phyloP scores from a whole-genome alignment of 345 rosid species.

The Ceriops decandra region DNA sequence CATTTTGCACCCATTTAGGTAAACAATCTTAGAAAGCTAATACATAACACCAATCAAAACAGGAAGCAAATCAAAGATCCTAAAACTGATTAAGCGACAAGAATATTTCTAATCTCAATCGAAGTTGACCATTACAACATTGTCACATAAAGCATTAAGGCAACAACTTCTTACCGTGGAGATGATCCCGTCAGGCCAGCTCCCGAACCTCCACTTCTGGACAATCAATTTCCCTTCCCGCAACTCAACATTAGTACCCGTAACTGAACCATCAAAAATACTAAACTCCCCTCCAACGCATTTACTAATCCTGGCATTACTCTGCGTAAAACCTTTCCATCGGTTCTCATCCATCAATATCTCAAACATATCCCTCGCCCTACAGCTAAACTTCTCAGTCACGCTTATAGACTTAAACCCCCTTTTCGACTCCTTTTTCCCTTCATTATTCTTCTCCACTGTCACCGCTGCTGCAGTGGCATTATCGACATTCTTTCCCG shows the following conservation, averaged over 20 bases:
- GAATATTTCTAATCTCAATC: not conserved
- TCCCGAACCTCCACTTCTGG: conserved; percentile 93
- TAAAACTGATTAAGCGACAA: not conserved
- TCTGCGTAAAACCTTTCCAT: conserved; percentile 96
- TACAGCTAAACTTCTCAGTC: conserved; percentile 85
- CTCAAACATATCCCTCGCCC: conserved; percentile 78
- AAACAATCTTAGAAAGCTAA: not conserved
- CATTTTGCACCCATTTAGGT: conserved; percentile 10
- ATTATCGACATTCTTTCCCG: conserved; percentile 19
- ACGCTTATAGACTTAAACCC: conserved; percentile 68
- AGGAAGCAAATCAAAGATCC: not conserved
- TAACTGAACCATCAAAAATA: conserved; percentile 89
- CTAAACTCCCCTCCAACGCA: conserved; percentile 81
- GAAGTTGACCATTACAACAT: too few relatives aligned
- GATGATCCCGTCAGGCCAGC: conserved; percentile 91
- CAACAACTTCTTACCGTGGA: conserved; percentile 52
- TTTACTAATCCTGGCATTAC: conserved; percentile 79
- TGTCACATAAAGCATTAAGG: not conserved
- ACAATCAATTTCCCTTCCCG: conserved; percentile 86
- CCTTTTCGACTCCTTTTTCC: conserved; percentile 40
- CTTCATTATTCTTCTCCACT: conserved; percentile 38
- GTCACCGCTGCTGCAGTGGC: conserved; percentile 7
- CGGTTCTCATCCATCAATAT: conserved; percentile 95
- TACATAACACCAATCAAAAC: conserved; percentile 3
- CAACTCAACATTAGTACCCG: conserved; percentile 69